These are phyloP conservation scores for Cordia subcordata DNA, from an alignment of 257 asterid genomes.

Conservation along the genomic window DNA sequence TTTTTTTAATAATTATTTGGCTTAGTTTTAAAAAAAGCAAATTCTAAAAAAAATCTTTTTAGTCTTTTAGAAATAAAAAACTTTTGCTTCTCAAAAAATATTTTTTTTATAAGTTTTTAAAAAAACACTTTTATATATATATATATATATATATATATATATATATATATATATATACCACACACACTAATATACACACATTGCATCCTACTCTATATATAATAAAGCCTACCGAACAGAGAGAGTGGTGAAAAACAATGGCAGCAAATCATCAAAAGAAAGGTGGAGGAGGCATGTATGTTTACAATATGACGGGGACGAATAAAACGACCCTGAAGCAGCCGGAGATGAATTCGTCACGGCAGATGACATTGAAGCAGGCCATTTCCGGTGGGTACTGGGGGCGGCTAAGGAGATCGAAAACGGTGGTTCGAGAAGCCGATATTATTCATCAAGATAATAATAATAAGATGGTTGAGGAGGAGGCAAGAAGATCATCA, in stretches of 20 bases:
- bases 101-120: no score
- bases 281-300: constrained; percentile 38
- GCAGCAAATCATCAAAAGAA: constrained; percentile 13
- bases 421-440: constrained; percentile 28
- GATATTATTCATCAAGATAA: no score
- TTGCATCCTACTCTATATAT: no score
- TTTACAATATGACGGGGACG: constrained; percentile 34
- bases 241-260: constrained; percentile 18
- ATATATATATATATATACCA: no score
- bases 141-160: background rate
- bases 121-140: no score
- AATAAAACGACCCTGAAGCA: no score
- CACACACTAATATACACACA: no score
- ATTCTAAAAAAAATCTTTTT: no score
- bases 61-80: no score
- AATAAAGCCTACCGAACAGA: background rate
- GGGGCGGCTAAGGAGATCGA: constrained; percentile 53
- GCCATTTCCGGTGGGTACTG: constrained; percentile 22
- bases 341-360: constrained; percentile 18
- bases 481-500: background rate
- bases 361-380: constrained; percentile 18
- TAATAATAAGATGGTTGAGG: constrained; percentile 18
- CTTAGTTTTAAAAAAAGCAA: no score
- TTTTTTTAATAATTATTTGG: no score
- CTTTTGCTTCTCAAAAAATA: no score